These are phyloP conservation scores for Phytophthora pisi DNA, from an alignment of 352 stramenopile species.

Conservation along the genomic window DNA sequence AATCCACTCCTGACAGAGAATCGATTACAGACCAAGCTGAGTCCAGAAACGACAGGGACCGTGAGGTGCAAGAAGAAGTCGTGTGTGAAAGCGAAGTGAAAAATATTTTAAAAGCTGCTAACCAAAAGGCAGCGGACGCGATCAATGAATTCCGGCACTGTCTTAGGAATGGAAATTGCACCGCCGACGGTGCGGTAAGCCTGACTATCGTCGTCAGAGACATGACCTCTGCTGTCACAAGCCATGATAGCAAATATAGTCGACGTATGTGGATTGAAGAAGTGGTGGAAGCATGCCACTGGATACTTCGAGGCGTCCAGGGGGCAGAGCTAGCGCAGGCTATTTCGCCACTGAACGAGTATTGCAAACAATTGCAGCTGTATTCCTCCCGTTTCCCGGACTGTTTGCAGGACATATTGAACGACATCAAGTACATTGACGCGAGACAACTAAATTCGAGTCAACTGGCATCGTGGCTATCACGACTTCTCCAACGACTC, in stretches of 20 bases:
- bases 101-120: not conserved
- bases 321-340: not conserved
- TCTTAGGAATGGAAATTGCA: conserved; percentile 5
- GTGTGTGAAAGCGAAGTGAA: not conserved
- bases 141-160: not conserved
- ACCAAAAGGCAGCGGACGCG: not conserved
- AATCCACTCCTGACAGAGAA: not conserved
- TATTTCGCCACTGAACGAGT: not conserved
- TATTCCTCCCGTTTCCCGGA: conserved; percentile 9
- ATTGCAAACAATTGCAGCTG: conserved; percentile 5
- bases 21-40: not conserved
- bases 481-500: conserved; percentile 2
- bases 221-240: not conserved
- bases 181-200: not conserved
- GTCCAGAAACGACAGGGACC: not conserved
- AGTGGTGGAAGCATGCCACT: conserved; percentile 2
- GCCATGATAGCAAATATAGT: conserved; percentile 3
- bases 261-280: conserved; percentile 7
- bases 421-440: not conserved
- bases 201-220: conserved; percentile 1
- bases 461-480: not conserved
- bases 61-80: not conserved
- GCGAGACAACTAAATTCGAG: not conserved
- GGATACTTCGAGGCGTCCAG: not conserved
- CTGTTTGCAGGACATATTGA: conserved; percentile 8